These are phyloP conservation scores for Dryas drummondii DNA, from an alignment of 306 rosid species.

Conservation along the genomic window DNA sequence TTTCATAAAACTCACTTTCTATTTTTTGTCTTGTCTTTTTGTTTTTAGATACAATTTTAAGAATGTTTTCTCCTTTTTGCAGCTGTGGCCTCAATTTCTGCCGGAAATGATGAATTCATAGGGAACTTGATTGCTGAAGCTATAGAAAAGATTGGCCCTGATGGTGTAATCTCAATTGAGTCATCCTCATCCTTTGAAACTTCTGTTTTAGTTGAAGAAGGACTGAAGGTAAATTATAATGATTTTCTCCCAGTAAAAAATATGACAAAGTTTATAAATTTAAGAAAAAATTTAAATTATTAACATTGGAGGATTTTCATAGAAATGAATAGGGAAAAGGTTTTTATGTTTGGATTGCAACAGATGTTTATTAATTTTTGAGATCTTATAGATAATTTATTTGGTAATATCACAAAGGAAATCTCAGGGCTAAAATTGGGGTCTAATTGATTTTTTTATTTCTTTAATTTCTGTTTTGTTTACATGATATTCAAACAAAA, in stretches of 20 bases:
- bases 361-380: not conserved
- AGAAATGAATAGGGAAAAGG: not conserved
- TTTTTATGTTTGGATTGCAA: not conserved
- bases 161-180: conserved; percentile 83
- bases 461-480: not conserved
- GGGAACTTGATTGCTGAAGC: conserved; percentile 89
- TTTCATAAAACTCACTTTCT: conserved; percentile 2
- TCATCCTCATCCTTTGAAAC: conserved; percentile 85
- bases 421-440: not conserved
- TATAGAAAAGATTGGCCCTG: conserved; percentile 82
- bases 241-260: not conserved
- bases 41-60: not conserved
- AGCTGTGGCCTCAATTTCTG: conserved; percentile 91
- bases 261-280: not conserved
- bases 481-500: not conserved
- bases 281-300: not conserved
- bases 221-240: conserved; percentile 72
- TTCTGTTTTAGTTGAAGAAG: conserved; percentile 81
- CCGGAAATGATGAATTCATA: conserved; percentile 85
- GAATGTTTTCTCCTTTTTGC: conserved; percentile 29
- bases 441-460: not conserved
- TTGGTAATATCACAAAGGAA: not conserved
- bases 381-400: not conserved
- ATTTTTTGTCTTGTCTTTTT: not conserved
- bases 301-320: not conserved